phyloP scores from a whole-genome alignment of 176 grass and related monocot species.

The Lolium perenne region DNA sequence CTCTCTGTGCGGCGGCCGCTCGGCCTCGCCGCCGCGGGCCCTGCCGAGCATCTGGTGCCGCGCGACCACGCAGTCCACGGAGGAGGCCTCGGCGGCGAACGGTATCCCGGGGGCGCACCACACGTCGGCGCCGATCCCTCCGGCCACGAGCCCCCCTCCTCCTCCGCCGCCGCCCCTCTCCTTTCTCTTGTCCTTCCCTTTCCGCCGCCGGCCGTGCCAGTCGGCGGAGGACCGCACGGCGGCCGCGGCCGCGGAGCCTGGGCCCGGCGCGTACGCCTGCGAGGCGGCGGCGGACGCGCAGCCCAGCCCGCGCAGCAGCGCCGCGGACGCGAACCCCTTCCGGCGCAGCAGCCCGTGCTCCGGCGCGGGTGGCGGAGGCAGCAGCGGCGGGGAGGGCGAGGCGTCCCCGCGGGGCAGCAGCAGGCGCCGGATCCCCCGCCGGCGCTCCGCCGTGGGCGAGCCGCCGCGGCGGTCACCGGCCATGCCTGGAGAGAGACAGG shows the following conservation, averaged over 20 bases:
- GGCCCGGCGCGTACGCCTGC: conserved; percentile 60
- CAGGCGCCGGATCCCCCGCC: conserved; percentile 57
- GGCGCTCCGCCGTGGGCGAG: conserved; percentile 49
- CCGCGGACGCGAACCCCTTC: conserved; percentile 64
- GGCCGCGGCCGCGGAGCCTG: conserved; percentile 37
- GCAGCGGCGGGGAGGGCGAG: not conserved
- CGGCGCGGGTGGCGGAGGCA: not conserved
- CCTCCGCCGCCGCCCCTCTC: not conserved
- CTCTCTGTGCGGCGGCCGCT: conserved; percentile 86
- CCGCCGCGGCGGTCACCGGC: conserved; percentile 32
- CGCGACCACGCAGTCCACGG: conserved; percentile 91
- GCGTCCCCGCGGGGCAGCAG: conserved; percentile 47
- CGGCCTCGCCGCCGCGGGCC: conserved; percentile 38
- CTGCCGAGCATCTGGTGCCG: conserved; percentile 65
- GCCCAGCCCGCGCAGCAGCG: conserved; percentile 80
- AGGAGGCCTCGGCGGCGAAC: conserved; percentile 87
- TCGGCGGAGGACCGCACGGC: conserved; percentile 82
- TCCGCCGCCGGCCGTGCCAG: conserved; percentile 70
- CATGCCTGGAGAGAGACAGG: conserved; percentile 32
- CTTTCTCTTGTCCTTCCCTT: conserved; percentile 64
- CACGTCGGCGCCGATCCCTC: conserved; percentile 69
- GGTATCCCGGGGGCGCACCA: conserved; percentile 92
- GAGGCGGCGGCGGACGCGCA: conserved; percentile 71
- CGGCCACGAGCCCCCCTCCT: conserved; percentile 37
- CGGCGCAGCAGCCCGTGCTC: conserved; percentile 30